Percentiles rank a stretch among this genome's conserved stretches.
Evolutionary conservation across 768 basidiomycete genomes (phyloP).

Genomic region (Cystobasidium onofrii): DNA sequence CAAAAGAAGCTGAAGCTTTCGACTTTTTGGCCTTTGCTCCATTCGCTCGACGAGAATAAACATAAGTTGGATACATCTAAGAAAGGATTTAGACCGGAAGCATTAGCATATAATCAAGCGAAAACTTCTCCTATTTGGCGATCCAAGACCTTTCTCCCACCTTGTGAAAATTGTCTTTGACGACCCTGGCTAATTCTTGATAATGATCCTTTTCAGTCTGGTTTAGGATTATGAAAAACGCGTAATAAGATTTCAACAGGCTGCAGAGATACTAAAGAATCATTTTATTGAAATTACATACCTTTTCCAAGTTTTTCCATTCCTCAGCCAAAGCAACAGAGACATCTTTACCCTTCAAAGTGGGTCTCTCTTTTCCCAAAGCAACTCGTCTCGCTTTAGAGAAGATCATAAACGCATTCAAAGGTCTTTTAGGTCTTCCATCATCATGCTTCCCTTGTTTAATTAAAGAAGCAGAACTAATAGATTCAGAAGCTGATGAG

Average conservation of each 20-base stretch:
- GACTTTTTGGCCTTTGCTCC: background rate
- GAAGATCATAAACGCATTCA: slow-evolving; percentile 26
- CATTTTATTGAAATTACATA: no score
- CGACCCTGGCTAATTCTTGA: background rate
- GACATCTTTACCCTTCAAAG: background rate
- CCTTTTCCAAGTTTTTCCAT: slow-evolving; percentile 5
- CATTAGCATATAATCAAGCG: no score
- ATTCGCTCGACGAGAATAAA: slow-evolving; percentile 23
- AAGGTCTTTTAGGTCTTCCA: slow-evolving; percentile 23
- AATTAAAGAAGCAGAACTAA: background rate
- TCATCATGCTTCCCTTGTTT: slow-evolving; percentile 1
- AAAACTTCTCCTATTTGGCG: no score
- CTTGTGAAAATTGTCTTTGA: slow-evolving; percentile 22
- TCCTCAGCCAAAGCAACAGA: background rate
- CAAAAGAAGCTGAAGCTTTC: background rate
- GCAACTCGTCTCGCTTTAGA: background rate
- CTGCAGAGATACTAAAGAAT: no score
- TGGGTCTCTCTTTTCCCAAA: background rate
- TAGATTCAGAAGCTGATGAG: background rate
- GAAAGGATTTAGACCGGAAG: background rate
- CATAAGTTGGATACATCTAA: slow-evolving; percentile 16
- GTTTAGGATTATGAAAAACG: background rate
- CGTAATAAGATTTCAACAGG: no score
- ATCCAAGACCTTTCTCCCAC: no score
- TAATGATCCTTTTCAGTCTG: background rate